Base-by-base conservation (phyloP, 148 eudicot genomes). In the Rhododendron mucronatum region DNA sequence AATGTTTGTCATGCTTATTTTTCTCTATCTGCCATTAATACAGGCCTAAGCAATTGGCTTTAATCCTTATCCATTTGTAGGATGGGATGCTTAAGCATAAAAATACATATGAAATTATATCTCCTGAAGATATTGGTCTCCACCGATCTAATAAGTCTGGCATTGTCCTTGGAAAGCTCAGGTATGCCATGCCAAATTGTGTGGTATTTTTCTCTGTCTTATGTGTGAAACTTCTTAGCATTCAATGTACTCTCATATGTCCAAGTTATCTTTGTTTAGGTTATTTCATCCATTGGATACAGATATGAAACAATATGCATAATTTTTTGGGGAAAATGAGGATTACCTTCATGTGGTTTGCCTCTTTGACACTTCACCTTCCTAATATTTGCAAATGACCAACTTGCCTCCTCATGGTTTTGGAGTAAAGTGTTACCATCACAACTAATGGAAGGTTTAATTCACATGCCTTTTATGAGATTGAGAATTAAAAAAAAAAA, bases 51-150 rank as follows among this genome's bases (percentile, higher is more conserved):
- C 14, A 51, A 53, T 53, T 61, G 20, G 41, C 20, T 35, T 26
- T 13, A 55, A 18, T 73, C 37, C 80, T 75, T 86, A 55, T 44
- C 8, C 37, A 69, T 55, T 76, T 92, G 85, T 86, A 96, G 98
- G 96, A 96, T 88, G 99, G 99, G 86, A 95, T 96, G 99, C 94
- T 96, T 71, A 96, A 96, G 89, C 89, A 95, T 89, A 95, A 92
- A 91, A 89, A 90, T 71, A 96, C 99, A 5, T 96, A 95, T 88
- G 99, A 96, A 88, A 95, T 96, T 75, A 94, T 96, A 86, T 92
- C 99, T 86, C 98, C 99, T 44, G 99, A 95, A 90, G 99, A 95
- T 91, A 95, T 96, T 88, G 99, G 99, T 88, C 97, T 96, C 84
- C 87, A 89, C 57, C 92, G 98, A 53, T 90, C 94, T 82, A 93